Conservation (phyloP, 495 filamentous ascomycete genomes). For the Extremus antarcticus region DNA sequence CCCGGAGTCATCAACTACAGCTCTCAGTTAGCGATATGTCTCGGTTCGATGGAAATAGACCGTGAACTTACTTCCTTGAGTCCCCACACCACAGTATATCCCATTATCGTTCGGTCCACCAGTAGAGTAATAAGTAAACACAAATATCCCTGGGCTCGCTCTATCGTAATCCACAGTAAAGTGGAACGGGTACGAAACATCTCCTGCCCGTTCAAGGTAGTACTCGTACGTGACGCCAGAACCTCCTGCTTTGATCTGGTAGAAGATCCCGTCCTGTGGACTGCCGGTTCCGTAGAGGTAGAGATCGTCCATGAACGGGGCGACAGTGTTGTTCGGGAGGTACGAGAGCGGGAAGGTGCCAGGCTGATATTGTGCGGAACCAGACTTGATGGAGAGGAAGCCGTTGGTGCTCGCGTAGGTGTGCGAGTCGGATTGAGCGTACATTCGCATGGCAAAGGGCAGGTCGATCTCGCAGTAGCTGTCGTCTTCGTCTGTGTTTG, state of each 20-base stretch:
- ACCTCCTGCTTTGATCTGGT: conserved; percentile 7
- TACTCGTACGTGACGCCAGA: conserved; percentile 16
- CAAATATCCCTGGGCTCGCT: conserved; percentile 8
- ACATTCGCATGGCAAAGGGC: conserved; percentile 14
- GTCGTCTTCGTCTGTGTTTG: conserved; percentile 17
- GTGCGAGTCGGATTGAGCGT: neutral
- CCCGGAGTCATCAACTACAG: neutral
- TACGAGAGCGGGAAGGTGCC: conserved; percentile 2
- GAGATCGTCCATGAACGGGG: conserved; percentile 15
- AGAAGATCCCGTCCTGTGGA: conserved; percentile 17
- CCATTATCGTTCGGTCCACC: conserved; percentile 7
- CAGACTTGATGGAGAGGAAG: conserved; percentile 15
- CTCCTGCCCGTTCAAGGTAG: conserved; percentile 1
- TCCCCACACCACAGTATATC: conserved; percentile 9
- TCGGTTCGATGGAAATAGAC: neutral
- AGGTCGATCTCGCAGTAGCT: conserved; percentile 17
- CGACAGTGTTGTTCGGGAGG: conserved; percentile 19
- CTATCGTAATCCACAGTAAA: conserved; percentile 14
- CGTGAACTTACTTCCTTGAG: conserved; percentile 19
- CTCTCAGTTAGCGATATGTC: neutral
- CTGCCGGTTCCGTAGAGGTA: conserved; percentile 5
- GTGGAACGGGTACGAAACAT: conserved; percentile 5
- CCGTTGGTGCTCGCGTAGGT: conserved; percentile 19
- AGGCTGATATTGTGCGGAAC: conserved; percentile 8
- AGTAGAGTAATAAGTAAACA: conserved; percentile 12